phyloP scores from a whole-genome alignment of 2,329 filamentous ascomycete genomes.

The Nannizzia gypsea region DNA sequence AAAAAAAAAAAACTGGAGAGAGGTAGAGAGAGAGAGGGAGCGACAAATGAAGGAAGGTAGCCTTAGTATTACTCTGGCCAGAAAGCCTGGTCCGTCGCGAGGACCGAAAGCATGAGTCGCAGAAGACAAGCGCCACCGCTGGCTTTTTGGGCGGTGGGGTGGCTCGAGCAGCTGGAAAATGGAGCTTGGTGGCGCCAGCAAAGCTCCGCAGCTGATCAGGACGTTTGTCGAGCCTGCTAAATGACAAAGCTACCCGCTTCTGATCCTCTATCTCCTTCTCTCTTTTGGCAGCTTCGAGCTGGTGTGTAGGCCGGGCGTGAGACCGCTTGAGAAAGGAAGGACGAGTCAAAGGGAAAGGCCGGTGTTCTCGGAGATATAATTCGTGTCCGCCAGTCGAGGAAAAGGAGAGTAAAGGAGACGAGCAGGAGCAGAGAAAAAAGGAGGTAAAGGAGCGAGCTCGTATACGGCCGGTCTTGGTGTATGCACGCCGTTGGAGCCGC shows the following conservation, averaged over 20 bases:
- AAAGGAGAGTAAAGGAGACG: not conserved
- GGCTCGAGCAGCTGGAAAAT: not conserved
- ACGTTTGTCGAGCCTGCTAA: not conserved
- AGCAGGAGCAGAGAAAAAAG: too few relatives aligned
- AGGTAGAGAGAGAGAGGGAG: not conserved
- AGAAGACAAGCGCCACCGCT: not conserved
- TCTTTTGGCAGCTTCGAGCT: too few relatives aligned
- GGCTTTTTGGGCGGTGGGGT: not conserved
- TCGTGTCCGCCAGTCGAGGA: not conserved
- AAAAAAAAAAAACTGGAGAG: not conserved
- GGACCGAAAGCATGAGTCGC: constrained; percentile 14
- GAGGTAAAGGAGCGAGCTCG: too few relatives aligned
- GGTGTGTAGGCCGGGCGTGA: not conserved
- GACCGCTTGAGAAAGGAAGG: not conserved
- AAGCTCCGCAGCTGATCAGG: not conserved
- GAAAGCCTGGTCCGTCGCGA: constrained; percentile 13
- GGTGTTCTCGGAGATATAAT: not conserved
- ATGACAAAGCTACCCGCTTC: not conserved
- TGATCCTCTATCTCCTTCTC: too few relatives aligned
- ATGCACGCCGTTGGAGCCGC: not conserved
- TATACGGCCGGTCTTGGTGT: not conserved
- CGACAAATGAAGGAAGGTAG: not conserved
- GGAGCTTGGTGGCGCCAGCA: not conserved
- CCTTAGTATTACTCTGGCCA: constrained; percentile 10
- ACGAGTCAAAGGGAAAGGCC: not conserved